Conservation (phyloP, 164 flowering plant genomes). For the Akebia trifoliata region DNA sequence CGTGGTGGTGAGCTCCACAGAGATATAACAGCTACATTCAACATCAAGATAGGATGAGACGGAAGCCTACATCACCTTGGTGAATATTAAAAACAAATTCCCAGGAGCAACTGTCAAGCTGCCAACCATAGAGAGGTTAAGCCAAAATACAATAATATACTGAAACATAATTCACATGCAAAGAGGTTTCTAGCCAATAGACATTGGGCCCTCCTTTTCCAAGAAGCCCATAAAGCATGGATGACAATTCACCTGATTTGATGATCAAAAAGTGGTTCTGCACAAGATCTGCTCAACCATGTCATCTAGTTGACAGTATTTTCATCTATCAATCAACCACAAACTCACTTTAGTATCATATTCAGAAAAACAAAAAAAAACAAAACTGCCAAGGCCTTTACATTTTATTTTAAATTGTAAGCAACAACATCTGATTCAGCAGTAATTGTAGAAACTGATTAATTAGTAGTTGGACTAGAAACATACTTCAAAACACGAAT, state of each 20-base stretch:
- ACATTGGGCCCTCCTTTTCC: slow-evolving; percentile 12
- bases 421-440: slow-evolving; percentile 7
- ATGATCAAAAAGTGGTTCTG: slow-evolving; percentile 39
- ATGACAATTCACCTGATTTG: slow-evolving; percentile 48
- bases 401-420: background rate
- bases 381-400: slow-evolving; percentile 19
- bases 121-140: slow-evolving; percentile 31
- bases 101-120: slow-evolving; percentile 39
- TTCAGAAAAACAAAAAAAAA: slow-evolving; percentile 14
- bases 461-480: slow-evolving; percentile 12
- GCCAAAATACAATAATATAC: slow-evolving; percentile 24
- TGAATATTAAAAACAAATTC: slow-evolving; percentile 25
- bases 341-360: slow-evolving; percentile 51
- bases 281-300: slow-evolving; percentile 88
- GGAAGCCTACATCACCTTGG: slow-evolving; percentile 30
- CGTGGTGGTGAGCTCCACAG: slow-evolving; percentile 17
- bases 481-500: background rate
- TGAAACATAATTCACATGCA: slow-evolving; percentile 6
- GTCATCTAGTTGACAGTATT: slow-evolving; percentile 56
- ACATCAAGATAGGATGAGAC: slow-evolving; percentile 29
- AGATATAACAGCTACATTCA: slow-evolving; percentile 25
- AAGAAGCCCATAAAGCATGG: slow-evolving; percentile 18
- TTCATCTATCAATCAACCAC: slow-evolving; percentile 78
- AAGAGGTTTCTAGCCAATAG: slow-evolving; percentile 16
- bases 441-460: slow-evolving; percentile 11